A percentile compares a stretch with the other conserved stretches of the same genome.
These are phyloP conservation scores for Juncus effusus DNA, from an alignment of 176 grass and related monocot species.

Conservation along the genomic window DNA sequence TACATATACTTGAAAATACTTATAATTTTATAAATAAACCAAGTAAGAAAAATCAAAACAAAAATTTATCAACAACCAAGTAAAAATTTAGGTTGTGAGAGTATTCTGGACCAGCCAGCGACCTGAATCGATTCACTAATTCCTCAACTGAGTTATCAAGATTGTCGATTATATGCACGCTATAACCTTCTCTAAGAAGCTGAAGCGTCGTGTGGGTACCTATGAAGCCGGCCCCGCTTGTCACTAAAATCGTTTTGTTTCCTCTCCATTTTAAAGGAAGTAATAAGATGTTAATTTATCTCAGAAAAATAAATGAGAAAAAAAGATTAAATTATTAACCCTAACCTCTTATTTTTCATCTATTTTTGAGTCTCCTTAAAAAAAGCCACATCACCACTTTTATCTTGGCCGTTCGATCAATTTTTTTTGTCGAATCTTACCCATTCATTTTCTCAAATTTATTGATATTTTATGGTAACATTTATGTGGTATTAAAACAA, in stretches of 20 bases:
- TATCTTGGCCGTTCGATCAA: no score
- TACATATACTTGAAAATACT: not conserved
- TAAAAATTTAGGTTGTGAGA: constrained; percentile 56
- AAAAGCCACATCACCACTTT: no score
- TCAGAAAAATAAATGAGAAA: not conserved
- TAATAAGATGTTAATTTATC: not conserved
- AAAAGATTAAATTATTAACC: not conserved
- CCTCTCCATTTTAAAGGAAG: not conserved
- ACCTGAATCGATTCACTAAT: constrained; percentile 65
- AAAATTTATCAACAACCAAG: constrained; percentile 25
- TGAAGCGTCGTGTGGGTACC: constrained; percentile 83
- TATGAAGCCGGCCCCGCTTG: constrained; percentile 80
- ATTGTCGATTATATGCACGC: constrained; percentile 73
- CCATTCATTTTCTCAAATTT: no score
- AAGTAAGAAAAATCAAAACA: not conserved
- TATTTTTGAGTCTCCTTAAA: not conserved
- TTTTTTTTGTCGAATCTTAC: no score
- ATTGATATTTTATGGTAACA: no score
- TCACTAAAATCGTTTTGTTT: constrained; percentile 40
- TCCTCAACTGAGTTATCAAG: constrained; percentile 79
- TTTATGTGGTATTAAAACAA: no score
- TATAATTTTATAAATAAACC: not conserved
- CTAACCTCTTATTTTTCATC: not conserved
- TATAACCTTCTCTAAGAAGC: constrained; percentile 58
- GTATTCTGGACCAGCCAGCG: constrained; percentile 51